phyloP scores from a whole-genome alignment of 805 yeast species.

The Crinitomyces ghanaensis region DNA sequence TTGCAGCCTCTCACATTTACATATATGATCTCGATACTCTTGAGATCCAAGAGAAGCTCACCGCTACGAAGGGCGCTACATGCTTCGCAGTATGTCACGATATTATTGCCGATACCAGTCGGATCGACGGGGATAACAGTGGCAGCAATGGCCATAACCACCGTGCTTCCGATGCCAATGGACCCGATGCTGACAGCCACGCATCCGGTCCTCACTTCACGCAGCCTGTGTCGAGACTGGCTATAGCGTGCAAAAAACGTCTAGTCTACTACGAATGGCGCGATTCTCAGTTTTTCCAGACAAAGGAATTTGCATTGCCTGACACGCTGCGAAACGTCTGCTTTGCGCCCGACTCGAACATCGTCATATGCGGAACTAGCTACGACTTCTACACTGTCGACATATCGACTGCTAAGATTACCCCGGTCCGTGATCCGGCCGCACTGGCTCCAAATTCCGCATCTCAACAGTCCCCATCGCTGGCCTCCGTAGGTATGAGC shows the following conservation, averaged over 20 bases:
- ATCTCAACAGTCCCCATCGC: too few species aligned
- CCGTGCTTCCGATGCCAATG: not conserved
- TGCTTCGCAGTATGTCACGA: slow-evolving; percentile 17
- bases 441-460: too few species aligned
- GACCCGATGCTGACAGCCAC: slow-evolving; percentile 1
- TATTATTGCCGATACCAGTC: slow-evolving; percentile 8
- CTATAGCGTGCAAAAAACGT: slow-evolving; percentile 17
- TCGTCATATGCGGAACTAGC: slow-evolving; percentile 17
- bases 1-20: slow-evolving; percentile 24
- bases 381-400: slow-evolving; percentile 18
- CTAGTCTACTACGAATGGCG: slow-evolving; percentile 20
- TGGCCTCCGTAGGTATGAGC: slow-evolving; percentile 10
- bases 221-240: slow-evolving; percentile 22
- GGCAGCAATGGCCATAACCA: not conserved
- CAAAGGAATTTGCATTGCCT: slow-evolving; percentile 19
- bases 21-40: slow-evolving; percentile 25
- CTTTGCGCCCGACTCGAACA: slow-evolving; percentile 13
- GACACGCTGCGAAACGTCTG: slow-evolving; percentile 19
- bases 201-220: slow-evolving; percentile 11
- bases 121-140: too few species aligned
- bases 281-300: slow-evolving; percentile 22
- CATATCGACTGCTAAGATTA: slow-evolving; percentile 4
- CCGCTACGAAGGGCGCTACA: slow-evolving; percentile 27
- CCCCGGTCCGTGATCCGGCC: too few species aligned
- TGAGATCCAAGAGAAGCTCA: slow-evolving; percentile 23